phyloP scores from a whole-genome alignment of 2,329 filamentous ascomycete species.

The Chalaropsis ovoidea region DNA sequence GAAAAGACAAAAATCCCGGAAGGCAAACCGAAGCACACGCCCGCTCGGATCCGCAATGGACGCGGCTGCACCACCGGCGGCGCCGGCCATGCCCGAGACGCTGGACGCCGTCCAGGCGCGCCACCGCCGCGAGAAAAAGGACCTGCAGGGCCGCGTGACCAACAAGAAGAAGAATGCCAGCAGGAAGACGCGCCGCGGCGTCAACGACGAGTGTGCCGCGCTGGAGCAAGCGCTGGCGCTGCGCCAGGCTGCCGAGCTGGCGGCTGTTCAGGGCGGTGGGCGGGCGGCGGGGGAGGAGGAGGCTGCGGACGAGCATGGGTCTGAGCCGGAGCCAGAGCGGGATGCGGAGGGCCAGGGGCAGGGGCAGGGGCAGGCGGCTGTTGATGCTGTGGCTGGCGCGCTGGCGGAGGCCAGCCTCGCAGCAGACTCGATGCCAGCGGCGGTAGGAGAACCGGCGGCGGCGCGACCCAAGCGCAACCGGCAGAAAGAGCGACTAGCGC shows the following conservation, averaged over 20 bases:
- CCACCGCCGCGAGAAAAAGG: constrained; percentile 80
- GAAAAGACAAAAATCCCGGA: too few species aligned
- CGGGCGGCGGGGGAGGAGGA: background rate
- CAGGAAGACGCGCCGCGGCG: constrained; percentile 68
- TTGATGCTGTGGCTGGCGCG: constrained; percentile 22
- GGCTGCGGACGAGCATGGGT: constrained; percentile 25
- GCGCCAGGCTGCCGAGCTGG: constrained; percentile 53
- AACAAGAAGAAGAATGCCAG: constrained; percentile 96
- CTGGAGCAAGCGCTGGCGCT: constrained; percentile 58
- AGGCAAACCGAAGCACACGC: too few species aligned
- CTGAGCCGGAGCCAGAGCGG: too few species aligned
- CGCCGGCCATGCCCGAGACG: constrained; percentile 33
- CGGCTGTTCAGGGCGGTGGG: constrained; percentile 31
- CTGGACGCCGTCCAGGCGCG: constrained; percentile 69
- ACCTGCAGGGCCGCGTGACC: constrained; percentile 74
- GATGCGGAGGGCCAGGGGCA: background rate
- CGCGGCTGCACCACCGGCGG: background rate
- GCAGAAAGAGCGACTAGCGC: constrained; percentile 81
- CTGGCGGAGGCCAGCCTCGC: constrained; percentile 24
- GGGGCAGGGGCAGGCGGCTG: constrained; percentile 22
- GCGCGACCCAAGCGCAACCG: constrained; percentile 64
- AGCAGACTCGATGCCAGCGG: background rate
- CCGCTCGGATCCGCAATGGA: background rate
- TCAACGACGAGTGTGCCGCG: constrained; percentile 65
- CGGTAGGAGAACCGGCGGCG: constrained; percentile 24